Evolutionary conservation across 2,329 filamentous ascomycete species (phyloP).

Genomic region (Venturia pyrina): DNA sequence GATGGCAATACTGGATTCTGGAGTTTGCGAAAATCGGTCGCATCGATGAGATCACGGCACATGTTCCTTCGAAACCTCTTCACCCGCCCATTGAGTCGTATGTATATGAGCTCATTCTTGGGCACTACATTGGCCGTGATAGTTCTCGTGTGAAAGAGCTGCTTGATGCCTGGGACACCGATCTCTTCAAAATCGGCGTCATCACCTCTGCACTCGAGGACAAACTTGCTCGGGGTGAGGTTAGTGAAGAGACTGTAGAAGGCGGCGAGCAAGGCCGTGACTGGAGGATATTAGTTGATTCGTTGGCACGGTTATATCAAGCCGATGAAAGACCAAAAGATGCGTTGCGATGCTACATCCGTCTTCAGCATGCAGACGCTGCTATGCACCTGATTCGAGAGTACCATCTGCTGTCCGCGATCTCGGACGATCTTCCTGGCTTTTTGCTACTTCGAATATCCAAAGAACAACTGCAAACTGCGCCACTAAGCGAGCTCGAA

Average conservation of each 20-base stretch:
- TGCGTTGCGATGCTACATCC: constrained; percentile 80
- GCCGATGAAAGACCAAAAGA: constrained; percentile 72
- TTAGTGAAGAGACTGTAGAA: constrained; percentile 66
- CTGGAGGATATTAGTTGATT: constrained; percentile 83
- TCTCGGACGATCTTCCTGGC: constrained; percentile 80
- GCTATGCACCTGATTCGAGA: constrained; percentile 80
- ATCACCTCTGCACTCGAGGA: constrained; percentile 73
- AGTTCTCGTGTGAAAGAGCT: constrained; percentile 66
- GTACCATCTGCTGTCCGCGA: constrained; percentile 78
- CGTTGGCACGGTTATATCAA: constrained; percentile 74
- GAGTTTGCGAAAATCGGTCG: constrained; percentile 76
- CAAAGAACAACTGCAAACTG: constrained; percentile 54
- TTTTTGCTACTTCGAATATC: constrained; percentile 83
- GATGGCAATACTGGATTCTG: constrained; percentile 96
- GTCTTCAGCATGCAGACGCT: constrained; percentile 81
- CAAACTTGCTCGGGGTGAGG: constrained; percentile 66
- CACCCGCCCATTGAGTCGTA: constrained; percentile 68
- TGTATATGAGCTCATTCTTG: constrained; percentile 82
- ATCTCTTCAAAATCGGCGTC: constrained; percentile 69
- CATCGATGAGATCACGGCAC: constrained; percentile 80
- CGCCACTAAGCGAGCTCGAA: constrained; percentile 62
- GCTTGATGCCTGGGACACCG: constrained; percentile 72
- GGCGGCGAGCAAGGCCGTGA: constrained; percentile 64
- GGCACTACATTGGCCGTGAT: constrained; percentile 76
- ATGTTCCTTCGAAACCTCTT: constrained; percentile 69